phyloP scores from a whole-genome alignment of 192 early-diverging fungal genomes.

The Phycomyces blakesleeanus region DNA sequence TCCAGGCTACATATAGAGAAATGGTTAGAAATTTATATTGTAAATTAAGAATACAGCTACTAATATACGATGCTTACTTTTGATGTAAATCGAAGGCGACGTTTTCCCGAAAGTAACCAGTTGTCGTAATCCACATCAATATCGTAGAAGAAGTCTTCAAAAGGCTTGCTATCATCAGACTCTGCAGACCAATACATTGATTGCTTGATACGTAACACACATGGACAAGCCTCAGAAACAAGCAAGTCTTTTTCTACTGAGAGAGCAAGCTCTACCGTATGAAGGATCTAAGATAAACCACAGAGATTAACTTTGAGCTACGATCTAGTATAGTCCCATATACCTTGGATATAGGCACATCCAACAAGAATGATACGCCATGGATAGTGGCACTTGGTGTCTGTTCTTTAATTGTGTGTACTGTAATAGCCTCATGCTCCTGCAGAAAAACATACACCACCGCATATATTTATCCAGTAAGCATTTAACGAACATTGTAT shows the following conservation, averaged over 20 bases:
- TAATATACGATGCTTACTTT: constrained; percentile 44
- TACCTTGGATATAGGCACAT: constrained; percentile 45
- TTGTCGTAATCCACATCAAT: constrained; percentile 62
- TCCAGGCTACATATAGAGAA: constrained; percentile 36
- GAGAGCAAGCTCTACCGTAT: constrained; percentile 49
- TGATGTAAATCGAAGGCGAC: constrained; percentile 49
- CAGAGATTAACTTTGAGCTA: not conserved
- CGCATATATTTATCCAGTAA: too few relatives aligned
- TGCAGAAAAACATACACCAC: constrained; percentile 18
- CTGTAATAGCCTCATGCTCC: constrained; percentile 41
- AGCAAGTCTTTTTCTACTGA: constrained; percentile 36
- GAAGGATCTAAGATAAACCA: constrained; percentile 37
- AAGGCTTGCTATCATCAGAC: constrained; percentile 6
- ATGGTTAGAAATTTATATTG: not conserved
- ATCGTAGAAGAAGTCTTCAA: constrained; percentile 53
- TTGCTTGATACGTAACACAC: constrained; percentile 47
- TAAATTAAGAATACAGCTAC: not conserved
- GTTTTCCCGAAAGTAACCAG: constrained; percentile 65
- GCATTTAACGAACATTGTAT: not conserved
- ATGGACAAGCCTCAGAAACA: constrained; percentile 56
- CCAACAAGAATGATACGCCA: constrained; percentile 38
- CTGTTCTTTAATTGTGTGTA: constrained; percentile 35
- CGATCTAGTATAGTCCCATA: not conserved
- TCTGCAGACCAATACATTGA: constrained; percentile 48
- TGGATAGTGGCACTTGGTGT: constrained; percentile 3